These are phyloP conservation scores for Apiotrichum brassicae DNA, from an alignment of 1,284 basidiomycete species.

Conservation along the genomic window DNA sequence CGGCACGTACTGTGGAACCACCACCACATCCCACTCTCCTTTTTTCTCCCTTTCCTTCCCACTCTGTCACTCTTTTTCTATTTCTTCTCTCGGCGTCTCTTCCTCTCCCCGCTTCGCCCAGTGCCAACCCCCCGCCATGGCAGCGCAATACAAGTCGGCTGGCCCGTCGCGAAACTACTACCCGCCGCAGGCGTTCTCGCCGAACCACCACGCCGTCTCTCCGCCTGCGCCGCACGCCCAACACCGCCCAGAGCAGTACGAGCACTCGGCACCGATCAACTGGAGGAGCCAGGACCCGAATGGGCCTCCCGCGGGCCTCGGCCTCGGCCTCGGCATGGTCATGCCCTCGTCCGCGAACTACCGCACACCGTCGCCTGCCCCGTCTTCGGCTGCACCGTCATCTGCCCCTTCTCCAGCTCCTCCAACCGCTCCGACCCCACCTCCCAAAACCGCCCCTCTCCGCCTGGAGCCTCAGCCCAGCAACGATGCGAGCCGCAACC, in stretches of 20 bases:
- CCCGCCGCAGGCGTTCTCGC: background rate
- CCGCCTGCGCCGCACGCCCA: background rate
- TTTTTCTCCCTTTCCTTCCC: background rate
- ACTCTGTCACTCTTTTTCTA: background rate
- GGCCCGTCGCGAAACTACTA: constrained; percentile 19
- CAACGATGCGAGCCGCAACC: constrained; percentile 52
- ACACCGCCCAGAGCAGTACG: constrained; percentile 2
- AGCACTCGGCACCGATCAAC: background rate
- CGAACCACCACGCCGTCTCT: constrained; percentile 2
- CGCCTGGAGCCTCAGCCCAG: background rate
- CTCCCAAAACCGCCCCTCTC: background rate
- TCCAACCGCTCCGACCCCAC: background rate
- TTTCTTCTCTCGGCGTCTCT: background rate
- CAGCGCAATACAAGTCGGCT: constrained; percentile 13
- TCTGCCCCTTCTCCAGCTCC: background rate
- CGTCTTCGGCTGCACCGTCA: background rate
- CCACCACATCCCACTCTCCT: constrained; percentile 5
- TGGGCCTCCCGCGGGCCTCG: background rate
- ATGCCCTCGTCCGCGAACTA: background rate
- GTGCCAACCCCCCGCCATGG: constrained; percentile 13
- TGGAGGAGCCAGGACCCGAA: background rate
- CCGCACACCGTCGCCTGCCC: background rate
- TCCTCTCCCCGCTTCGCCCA: background rate
- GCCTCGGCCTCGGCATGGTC: background rate
- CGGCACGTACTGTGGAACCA: background rate